Percentiles rank a stretch among this genome's conserved stretches.
These are phyloP conservation scores for Salvia sclarea DNA, from an alignment of 305 asterid species.

Conservation along the genomic window DNA sequence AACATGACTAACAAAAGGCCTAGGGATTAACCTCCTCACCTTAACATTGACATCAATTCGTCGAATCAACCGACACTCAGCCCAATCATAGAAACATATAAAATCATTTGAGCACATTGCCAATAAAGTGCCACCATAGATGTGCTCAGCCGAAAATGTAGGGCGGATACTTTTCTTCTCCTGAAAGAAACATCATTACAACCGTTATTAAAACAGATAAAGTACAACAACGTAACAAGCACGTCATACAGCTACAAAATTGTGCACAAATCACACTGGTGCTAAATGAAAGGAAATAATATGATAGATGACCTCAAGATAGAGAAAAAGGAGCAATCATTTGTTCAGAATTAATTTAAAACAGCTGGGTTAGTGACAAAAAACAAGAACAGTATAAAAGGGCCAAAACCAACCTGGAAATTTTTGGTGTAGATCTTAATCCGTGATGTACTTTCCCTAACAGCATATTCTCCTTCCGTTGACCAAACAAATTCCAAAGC, in stretches of 20 bases:
- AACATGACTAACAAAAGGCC: slow-evolving; percentile 21
- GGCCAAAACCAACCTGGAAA: slow-evolving; percentile 60
- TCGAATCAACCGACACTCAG: slow-evolving; percentile 89
- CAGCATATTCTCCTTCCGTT: slow-evolving; percentile 91
- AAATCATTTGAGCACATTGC: slow-evolving; percentile 97
- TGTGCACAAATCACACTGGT: background rate
- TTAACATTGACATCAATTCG: slow-evolving; percentile 95
- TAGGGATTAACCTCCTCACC: slow-evolving; percentile 47
- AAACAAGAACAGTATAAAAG: slow-evolving; percentile 10
- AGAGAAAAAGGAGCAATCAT: slow-evolving; percentile 1
- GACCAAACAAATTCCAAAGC: slow-evolving; percentile 97
- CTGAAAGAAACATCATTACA: slow-evolving; percentile 50
- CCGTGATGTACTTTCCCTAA: slow-evolving; percentile 88
- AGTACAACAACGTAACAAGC: background rate
- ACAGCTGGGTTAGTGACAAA: background rate
- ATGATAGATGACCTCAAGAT: background rate
- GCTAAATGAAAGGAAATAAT: slow-evolving; percentile 13
- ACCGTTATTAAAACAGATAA: slow-evolving; percentile 25
- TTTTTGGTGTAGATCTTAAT: slow-evolving; percentile 76
- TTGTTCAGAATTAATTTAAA: background rate
- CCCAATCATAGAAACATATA: slow-evolving; percentile 95
- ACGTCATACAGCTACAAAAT: background rate
- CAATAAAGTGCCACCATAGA: slow-evolving; percentile 82
- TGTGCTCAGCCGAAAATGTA: slow-evolving; percentile 91
- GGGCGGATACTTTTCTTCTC: slow-evolving; percentile 99